Base-by-base conservation (phyloP, 2,329 filamentous ascomycete genomes). In the Harringtonia lauricola region DNA sequence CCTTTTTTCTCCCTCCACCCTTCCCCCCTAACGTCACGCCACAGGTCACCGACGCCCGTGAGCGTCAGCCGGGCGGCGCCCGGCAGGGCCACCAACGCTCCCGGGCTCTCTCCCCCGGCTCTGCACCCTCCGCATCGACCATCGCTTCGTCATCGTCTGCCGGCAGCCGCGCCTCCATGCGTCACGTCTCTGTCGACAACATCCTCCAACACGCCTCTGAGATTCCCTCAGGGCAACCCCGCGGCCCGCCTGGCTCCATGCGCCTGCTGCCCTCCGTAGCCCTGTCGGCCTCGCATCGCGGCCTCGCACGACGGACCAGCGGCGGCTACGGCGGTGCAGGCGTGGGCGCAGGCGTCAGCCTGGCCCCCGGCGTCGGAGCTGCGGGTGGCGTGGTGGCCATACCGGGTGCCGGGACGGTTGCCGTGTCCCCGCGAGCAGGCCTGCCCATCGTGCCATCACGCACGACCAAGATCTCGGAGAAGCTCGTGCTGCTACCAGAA, bases 381-480 rank as follows among this genome's bases (percentile, higher is more conserved):
- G 34, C 60, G 59, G 54, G 62, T 14, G 71, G 54, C 1, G 49
- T 53, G 19, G 55, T 58, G 4, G 54, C 33, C 3, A 28, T 17
- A 3, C 5, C 17, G 10, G 38, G 24, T 10, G 36, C 22, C 13
- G 37, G 36, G 13, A 14, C 30, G 2, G 19, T 39, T n/a, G 24
- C 24, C 17, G 31, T 30, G 37, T 21, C 36, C 14, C 4, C 50
- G n/a, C 49, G 57, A 8, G 52, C 54, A 4, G 73, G 72, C 48
- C 65, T 68, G 54, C 72, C 77, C 44, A 73, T 70, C 36, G 65
- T 95, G 52, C 92, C 90, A 1, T 83, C 86, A 7, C 77, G 92
- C 42, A 94, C 88, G 31, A 94, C 87, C 24, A 95, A 96, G 62
- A 83, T 94, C 51, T 95, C 86, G 61, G 87, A 96, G 67, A 96